Percentiles rank a stretch among this genome's conserved stretches.
Evolutionary conservation across 2,329 filamentous ascomycete species (phyloP).

Genomic region (Graphium sp.): DNA sequence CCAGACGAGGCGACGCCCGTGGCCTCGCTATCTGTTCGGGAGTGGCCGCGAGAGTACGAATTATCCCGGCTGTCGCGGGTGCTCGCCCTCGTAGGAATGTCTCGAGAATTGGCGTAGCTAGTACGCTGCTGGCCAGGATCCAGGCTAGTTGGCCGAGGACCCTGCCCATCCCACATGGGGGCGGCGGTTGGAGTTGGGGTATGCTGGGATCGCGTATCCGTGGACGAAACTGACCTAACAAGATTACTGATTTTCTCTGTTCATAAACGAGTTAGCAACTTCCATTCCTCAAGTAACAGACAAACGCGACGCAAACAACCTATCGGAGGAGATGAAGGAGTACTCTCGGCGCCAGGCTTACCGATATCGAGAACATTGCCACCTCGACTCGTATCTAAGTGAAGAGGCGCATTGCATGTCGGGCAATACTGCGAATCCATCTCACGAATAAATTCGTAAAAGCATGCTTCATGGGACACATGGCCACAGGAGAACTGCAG

Average conservation of each 20-base stretch:
- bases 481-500: slow-evolving; percentile 94
- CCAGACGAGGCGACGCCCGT: slow-evolving; percentile 60
- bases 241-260: slow-evolving; percentile 90
- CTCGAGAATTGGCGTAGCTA: slow-evolving; percentile 1
- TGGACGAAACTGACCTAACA: slow-evolving; percentile 63
- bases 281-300: neutral
- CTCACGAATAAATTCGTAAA: slow-evolving; percentile 95
- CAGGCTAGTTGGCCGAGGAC: neutral
- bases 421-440: slow-evolving; percentile 90
- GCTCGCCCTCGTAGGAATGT: slow-evolving; percentile 9
- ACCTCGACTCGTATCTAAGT: slow-evolving; percentile 80
- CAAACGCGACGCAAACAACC: neutral
- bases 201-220: slow-evolving; percentile 38
- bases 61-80: slow-evolving; percentile 32
- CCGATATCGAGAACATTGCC: slow-evolving; percentile 88
- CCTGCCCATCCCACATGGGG: slow-evolving; percentile 4
- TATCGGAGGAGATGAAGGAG: neutral
- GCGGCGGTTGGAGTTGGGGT: slow-evolving; percentile 34
- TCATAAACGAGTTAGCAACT: slow-evolving; percentile 2
- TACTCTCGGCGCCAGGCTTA: slow-evolving; percentile 25
- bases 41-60: slow-evolving; percentile 33
- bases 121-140: slow-evolving; percentile 2
- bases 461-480: slow-evolving; percentile 94
- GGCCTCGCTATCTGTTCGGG: slow-evolving; percentile 62
- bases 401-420: slow-evolving; percentile 79